Base-by-base conservation (phyloP, 108 stramenopile genomes). In the Cyclotella distinguenda region DNA sequence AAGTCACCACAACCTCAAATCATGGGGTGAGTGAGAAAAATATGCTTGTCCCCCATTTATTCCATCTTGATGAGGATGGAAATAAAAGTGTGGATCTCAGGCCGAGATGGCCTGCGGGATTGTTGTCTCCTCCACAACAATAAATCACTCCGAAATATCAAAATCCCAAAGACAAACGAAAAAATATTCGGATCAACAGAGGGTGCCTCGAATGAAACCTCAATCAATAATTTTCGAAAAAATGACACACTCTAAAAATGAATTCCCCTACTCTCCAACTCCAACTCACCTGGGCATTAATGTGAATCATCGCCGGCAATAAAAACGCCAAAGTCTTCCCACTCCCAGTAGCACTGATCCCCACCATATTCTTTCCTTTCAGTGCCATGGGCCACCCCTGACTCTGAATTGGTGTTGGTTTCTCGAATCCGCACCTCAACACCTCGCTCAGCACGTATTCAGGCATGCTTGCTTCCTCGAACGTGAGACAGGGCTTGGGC, bases 321-420 rank as follows among this genome's bases (percentile, higher is more conserved):
- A 99, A 66, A 83, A 99, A 99, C n/a, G 97, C 96, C 23, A 97
- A 38, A 0, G 96, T 97, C 82, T 97, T 98, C 12, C 97, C 98
- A 48, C 82, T 83, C 16, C 99, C 99, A 0, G 99, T 99, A 26
- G 93, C 90, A 19, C 83, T 80, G 44, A 99, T 87, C 25, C 97
- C 98, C 27, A 99, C 97, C 86, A 97, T 95, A 74, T 99, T 98
- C 39, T 89, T 84, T 25, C 98, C 98, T 55, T 90, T 83, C 38
- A 99, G 65, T 0, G 97, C 99, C 95, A 99, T 98, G n/a, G 99
- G 99, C 98, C 98, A 99, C 15, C 98, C 97, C 68, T 99, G 98
- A 26, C 85, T 81, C 88, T 99, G 99, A 57, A 99, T 99, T 4
- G 99, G 97, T 33, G 99, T 96, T 0, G 99, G 99, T 60, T 78